phyloP scores from a whole-genome alignment of 108 stramenopile species.

The Cyclotella choctawhatcheeana region DNA sequence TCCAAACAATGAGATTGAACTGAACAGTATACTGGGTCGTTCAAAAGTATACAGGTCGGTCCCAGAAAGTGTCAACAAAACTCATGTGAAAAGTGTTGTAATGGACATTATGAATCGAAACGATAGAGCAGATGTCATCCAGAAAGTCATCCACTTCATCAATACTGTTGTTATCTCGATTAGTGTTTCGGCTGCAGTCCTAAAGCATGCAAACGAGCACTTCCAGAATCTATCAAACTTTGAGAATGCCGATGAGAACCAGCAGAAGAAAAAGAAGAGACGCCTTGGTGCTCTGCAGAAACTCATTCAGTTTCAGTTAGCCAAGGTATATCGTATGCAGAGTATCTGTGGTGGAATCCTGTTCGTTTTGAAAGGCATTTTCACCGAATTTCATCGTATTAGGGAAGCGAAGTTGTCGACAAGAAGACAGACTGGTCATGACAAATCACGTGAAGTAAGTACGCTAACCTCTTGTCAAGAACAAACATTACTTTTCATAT shows the following conservation, averaged over 20 bases:
- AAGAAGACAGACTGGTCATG: background rate
- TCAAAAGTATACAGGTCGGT: no score
- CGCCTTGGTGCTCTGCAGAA: slow-evolving; percentile 34
- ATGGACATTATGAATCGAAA: slow-evolving; percentile 13
- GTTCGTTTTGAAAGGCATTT: slow-evolving; percentile 12
- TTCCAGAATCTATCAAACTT: background rate
- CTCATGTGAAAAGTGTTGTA: slow-evolving; percentile 26
- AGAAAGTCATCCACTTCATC: slow-evolving; percentile 35
- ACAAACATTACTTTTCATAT: background rate
- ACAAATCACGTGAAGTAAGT: background rate
- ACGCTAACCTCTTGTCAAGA: background rate
- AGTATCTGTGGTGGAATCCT: slow-evolving; percentile 24
- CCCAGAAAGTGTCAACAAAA: no score
- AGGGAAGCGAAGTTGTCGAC: background rate
- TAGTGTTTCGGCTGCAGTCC: slow-evolving; percentile 32
- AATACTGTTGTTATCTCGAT: slow-evolving; percentile 35
- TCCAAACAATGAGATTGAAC: slow-evolving; percentile 22
- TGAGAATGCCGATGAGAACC: background rate
- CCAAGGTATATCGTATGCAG: slow-evolving; percentile 42
- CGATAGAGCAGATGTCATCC: slow-evolving; percentile 12
- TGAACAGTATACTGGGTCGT: slow-evolving; percentile 10
- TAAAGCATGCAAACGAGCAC: slow-evolving; percentile 50
- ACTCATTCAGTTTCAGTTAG: slow-evolving; percentile 43
- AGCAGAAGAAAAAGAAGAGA: slow-evolving; percentile 23
- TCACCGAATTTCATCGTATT: slow-evolving; percentile 12